Percentiles rank a stretch among this genome's conserved stretches.
Conservation (phyloP, 345 rosid genomes). For the Eucalyptus sideroxylon region DNA sequence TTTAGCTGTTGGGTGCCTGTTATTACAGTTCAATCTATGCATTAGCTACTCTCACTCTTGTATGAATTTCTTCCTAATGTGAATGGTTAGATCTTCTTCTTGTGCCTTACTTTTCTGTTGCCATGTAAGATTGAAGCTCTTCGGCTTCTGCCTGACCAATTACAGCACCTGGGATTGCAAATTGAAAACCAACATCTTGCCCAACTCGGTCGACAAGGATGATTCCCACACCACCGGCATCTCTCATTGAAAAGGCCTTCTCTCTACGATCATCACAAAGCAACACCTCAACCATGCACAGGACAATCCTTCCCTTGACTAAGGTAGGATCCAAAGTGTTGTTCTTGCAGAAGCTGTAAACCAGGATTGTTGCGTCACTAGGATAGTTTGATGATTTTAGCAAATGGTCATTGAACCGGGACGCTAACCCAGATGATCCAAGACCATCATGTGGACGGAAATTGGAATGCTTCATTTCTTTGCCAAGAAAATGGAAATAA, state of each 20-base stretch:
- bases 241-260: constrained; percentile 8
- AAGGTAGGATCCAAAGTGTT: constrained; percentile 17
- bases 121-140: constrained; percentile 21
- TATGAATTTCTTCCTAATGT: neutral
- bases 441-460: neutral
- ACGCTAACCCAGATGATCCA: neutral
- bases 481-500: neutral
- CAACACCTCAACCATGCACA: constrained; percentile 12
- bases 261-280: neutral
- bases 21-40: neutral
- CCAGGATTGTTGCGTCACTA: neutral
- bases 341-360: constrained; percentile 33
- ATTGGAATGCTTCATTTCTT: neutral
- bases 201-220: constrained; percentile 16
- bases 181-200: constrained; percentile 26
- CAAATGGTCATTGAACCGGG: neutral
- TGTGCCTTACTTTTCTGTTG: constrained; percentile 15
- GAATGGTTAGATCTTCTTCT: neutral
- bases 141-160: constrained; percentile 24
- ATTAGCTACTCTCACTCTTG: neutral
- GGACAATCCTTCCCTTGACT: constrained; percentile 35
- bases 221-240: constrained; percentile 35
- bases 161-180: constrained; percentile 16
- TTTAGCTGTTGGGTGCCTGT: constrained; percentile 21
- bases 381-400: neutral